Evolutionary conservation across 768 basidiomycete genomes (phyloP), one percentile per base, ranked within the genome.

Genomic region (Amyloporia xantha): DNA sequence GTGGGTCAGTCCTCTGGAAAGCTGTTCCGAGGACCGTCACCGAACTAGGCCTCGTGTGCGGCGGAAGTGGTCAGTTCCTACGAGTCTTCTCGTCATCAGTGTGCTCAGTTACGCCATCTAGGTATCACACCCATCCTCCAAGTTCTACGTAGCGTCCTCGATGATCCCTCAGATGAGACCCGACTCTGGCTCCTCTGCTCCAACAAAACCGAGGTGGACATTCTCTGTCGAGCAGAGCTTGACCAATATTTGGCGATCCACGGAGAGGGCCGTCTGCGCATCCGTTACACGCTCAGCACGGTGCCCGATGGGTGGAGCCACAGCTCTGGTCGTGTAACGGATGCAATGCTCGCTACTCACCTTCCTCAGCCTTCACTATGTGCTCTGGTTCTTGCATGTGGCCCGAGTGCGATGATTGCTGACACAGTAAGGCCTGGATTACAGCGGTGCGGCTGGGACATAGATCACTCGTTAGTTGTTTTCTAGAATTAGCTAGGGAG

Each of bases 101-200:
- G n/a, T 21, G 20, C 33, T 10, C 9, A 23, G 7, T 23, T 26
- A 33, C 17, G 26, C 48, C 15, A 7, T 33, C 30, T 33, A 70
- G 72, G 73, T 20, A 75, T 82, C 44, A 81, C 81, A 0, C 79
- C 81, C 0, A 77, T 82, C 39, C 60, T 80, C 0, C 79, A 81
- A 58, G 73, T 81, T 19, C 62, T 81, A 1, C 71, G 75, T 1
- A 67, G 68, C 41, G 64, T 81, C 39, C 60, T 79, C 38, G 59
- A 57, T 19, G 76, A 80, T 48, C 17, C 43, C 1, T 42, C 49
- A 12, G 71, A 75, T 48, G 56, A 54, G 1, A 72, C 71, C 1
- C 66, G 66, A 5, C 62, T 77, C 10, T 80, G 71, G 71, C 45
- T 79, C 15, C 54, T 82, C 33, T 68, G 74, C 50, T 66, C 71